A percentile compares a stretch with the other conserved stretches of the same genome.
Conservation (phyloP, 1,284 basidiomycete genomes). For the Microbotryomycetes sp. region DNA sequence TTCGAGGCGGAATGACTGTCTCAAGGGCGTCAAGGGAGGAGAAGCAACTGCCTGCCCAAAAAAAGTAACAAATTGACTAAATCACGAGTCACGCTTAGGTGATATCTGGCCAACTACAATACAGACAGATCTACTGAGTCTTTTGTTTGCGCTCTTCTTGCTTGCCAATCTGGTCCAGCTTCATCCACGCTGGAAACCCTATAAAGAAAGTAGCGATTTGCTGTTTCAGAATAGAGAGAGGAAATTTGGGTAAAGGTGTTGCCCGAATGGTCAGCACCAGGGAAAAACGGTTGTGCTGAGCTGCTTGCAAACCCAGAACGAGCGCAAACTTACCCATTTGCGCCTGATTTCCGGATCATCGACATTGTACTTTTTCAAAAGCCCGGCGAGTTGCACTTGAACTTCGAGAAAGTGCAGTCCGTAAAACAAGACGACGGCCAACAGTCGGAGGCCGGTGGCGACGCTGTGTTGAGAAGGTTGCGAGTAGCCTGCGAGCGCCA, state of each 20-base stretch:
- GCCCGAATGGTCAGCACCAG: not conserved
- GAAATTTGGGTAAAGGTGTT: not conserved
- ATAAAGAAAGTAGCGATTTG: conserved; percentile 3
- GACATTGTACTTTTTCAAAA: conserved; percentile 3
- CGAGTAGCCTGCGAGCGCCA: not conserved
- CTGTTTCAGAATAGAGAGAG: not conserved
- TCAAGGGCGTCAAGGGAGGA: not conserved
- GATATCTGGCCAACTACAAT: too few species aligned
- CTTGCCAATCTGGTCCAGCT: not conserved
- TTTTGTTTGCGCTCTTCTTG: too few species aligned
- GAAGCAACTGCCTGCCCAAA: too few species aligned
- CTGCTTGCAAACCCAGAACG: not conserved
- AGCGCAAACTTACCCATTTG: not conserved
- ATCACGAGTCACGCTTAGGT: too few species aligned
- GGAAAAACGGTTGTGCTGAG: not conserved
- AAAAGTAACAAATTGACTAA: too few species aligned
- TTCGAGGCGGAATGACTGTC: not conserved
- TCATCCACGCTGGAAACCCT: conserved; percentile 18
- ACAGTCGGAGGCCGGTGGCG: not conserved
- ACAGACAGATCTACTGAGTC: too few species aligned
- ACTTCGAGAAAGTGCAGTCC: not conserved
- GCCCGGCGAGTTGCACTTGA: not conserved
- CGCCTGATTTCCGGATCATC: not conserved
- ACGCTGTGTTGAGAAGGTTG: not conserved
- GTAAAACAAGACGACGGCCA: not conserved